Base-by-base conservation (phyloP, 768 basidiomycete species). In the Nevesoporus exiguus region DNA sequence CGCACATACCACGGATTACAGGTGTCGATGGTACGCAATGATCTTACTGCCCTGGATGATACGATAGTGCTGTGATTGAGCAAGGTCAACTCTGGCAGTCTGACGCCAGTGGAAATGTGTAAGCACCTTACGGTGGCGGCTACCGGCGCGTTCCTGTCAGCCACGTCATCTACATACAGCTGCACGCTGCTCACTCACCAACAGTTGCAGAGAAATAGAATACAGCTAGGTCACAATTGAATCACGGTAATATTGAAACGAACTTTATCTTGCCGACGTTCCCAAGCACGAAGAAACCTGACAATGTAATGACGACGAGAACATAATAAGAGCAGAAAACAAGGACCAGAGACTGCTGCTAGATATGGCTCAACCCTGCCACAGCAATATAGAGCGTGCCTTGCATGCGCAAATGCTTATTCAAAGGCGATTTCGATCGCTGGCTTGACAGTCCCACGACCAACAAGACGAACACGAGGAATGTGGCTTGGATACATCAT, bases 381-480 rank as follows among this genome's bases (percentile, higher is more conserved):
- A 60, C 29, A 17, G 47, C 49, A 31, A 59, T 49, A 47, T 65
- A 61, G 5, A 53, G 14, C 4, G 58, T 45, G 15, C 63, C 66
- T 33, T 68, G 68, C 7, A 29, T 17, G 21, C 31, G 24, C 24
- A 68, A 43, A 17, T 47, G 54, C n/a, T 21, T 68, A 40, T 29
- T 54, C 45, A 68, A 47, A 2, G 58, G 51, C 0, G 61, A 66
- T 19, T 19, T 27, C 0, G 49, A 59, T 24, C n/a, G 49, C 17
- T 47, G 49, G 30, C 47, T 49, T 24, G 55, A 54, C 4, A 69
- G 46, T 3, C 63, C 59, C 10, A 60, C 29, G 1, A 60, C 45
- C 5, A 53, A 54, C 25, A 69, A 29, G 22, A 47, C 25, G 9
- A 65, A 22, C 11, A 70, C 47, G 1, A 67, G 58, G 8, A 51